phyloP scores from a whole-genome alignment of 345 rosid species.

The Pistacia atlantica region DNA sequence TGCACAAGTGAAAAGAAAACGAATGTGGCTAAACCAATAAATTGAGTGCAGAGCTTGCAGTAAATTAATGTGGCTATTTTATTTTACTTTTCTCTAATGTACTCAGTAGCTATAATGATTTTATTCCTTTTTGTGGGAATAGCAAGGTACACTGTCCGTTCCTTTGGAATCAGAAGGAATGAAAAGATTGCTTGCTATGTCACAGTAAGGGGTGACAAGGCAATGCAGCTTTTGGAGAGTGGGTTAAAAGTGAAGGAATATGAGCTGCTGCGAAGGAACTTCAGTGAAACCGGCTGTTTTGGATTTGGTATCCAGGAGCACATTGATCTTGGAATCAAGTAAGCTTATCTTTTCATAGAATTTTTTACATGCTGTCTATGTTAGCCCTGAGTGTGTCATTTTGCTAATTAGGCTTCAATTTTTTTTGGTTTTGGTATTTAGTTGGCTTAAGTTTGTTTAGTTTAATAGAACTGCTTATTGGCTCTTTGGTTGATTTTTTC shows the following conservation, averaged over 20 bases:
- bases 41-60: not conserved
- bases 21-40: not conserved
- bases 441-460: not conserved
- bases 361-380: no score
- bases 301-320: constrained; percentile 83
- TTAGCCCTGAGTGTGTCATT: not conserved
- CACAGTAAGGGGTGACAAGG: constrained; percentile 78
- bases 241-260: constrained; percentile 81
- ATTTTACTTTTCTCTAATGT: no score
- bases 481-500: not conserved
- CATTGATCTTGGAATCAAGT: constrained; percentile 79
- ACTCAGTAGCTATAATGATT: not conserved
- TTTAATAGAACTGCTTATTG: not conserved
- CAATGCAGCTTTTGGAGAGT: constrained; percentile 76
- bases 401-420: not conserved
- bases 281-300: constrained; percentile 76
- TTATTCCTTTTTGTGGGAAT: constrained; percentile 8
- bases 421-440: not conserved
- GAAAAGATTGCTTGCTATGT: constrained; percentile 80
- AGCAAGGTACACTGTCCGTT: constrained; percentile 78
- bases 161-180: constrained; percentile 74
- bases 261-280: constrained; percentile 65
- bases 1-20: not conserved
- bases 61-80: no score
- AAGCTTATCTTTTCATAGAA: constrained; percentile 16